Base-by-base conservation (phyloP, 768 basidiomycete species). In the Lactarius akahatsu region DNA sequence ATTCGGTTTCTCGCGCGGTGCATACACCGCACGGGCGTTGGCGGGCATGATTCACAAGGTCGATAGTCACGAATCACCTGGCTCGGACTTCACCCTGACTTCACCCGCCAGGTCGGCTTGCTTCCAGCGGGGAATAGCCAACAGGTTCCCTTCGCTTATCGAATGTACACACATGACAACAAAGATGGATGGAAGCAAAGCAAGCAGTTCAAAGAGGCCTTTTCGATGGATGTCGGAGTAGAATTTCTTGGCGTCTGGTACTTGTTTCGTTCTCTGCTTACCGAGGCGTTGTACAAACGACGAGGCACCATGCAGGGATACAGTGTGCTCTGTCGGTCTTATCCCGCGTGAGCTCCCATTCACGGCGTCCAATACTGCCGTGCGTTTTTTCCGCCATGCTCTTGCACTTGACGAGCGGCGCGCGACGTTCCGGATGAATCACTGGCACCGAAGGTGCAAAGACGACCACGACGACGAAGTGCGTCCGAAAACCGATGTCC, bases 1-100 rank as follows among this genome's bases (percentile, higher is more conserved):
- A 3, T 92, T 93, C 71, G 92, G 90, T 0, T 92, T 92, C 74
- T 91, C 90, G 3, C 79, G 91, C 62, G 90, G 90, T 20, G 89
- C 89, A 54, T 91, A 84, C 69, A 87, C 88, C 23, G 79, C 83
- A 65, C 83, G 90, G 57, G 88, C 88, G 2, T 78, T 90, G 18
- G 89, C 86, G 13, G 90, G 90, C 62, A 91, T 91, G 89, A 73
- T 91, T 15, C 85, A 89, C 72, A 88, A 88, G 75, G 85, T 86
- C 26, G 26, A 34, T 30, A 47, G 23, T 20, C 1, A 26, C 9
- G 8, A 11, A 18, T 36, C 36, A 11, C n/a, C 32, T 20, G 10
- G 13, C 18, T 32, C 2, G 5, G n/a, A 15, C 38, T 13, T 52
- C 3, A 20, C n/a, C 18, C 3, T 62, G 43, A 66, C 38, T 50